Evolutionary conservation across 257 asterid genomes (phyloP), one percentile per base, ranked within the genome.

Genomic region (Eucommia ulmoides): DNA sequence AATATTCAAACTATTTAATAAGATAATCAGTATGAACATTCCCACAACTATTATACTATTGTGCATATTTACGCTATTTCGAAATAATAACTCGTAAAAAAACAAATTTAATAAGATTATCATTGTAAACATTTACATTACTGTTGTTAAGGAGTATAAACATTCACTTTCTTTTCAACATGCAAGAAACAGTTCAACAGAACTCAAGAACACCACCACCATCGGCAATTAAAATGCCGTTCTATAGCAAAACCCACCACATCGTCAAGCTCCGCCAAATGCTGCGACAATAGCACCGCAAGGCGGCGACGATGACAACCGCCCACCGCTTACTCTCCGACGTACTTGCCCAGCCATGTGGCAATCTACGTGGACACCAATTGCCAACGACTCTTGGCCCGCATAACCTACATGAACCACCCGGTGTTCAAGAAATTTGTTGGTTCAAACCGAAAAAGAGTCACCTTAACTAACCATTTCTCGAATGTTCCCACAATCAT

Each of bases 261-360:
- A 70, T 74, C 25, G 81, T 74, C 41, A 53, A 60, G 60, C 74
- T 79, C 68, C 80, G 74, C 26, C 83, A 72, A 49, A 55, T 69
- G 73, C 55, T 79, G 0, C 71, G 72, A 8, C 68, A 68, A 19
- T 79, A 80, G 82, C 55, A 83, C 50, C 61, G 62, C 70, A 75
- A 67, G 67, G 73, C 80, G 0, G 52, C 75, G 1, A 45, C n/a
- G n/a, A n/a, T n/a, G n/a, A n/a, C 54, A 45, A 46, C 69, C 0
- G 6, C 70, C 58, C 53, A 53, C n/a, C 41, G 45, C 24, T 16
- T 42, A 2, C 48, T 21, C 48, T 42, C 48, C 20, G 94, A 87
- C 44, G 94, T 87, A 22, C 94, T 93, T 8, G 59, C 89, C n/a
- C 0, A 94, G 94, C 3, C 91, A 87, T 60, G 88, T 87, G 52